A percentile compares a stretch with the other conserved stretches of the same genome.
These are phyloP conservation scores for Umbellularia californica DNA, from an alignment of 164 flowering plant species.

Conservation along the genomic window DNA sequence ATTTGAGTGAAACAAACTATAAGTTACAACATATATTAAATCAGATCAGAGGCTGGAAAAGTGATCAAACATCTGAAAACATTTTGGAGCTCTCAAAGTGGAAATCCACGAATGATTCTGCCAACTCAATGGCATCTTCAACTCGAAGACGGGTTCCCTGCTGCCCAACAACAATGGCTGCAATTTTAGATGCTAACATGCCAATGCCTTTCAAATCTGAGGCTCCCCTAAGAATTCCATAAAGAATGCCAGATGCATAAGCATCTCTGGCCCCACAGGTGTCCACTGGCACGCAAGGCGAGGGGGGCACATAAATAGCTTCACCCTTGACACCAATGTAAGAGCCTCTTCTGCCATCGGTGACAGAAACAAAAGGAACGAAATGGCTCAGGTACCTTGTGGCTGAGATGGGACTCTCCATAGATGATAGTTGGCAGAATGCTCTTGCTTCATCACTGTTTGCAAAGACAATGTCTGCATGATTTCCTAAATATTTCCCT, in stretches of 20 bases:
- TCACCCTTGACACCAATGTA: slow-evolving; percentile 91
- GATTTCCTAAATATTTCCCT: slow-evolving; percentile 87
- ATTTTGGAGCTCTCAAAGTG: slow-evolving; percentile 30
- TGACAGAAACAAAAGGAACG: slow-evolving; percentile 80
- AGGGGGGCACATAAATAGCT: slow-evolving; percentile 79
- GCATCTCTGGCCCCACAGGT: slow-evolving; percentile 99
- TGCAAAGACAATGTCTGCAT: slow-evolving; percentile 85
- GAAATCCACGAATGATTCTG: slow-evolving; percentile 46
- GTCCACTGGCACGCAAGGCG: slow-evolving; percentile 75
- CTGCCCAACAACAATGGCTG: slow-evolving; percentile 89
- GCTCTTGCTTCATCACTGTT: slow-evolving; percentile 90
- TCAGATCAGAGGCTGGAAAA: slow-evolving; percentile 19
- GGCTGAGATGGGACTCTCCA: slow-evolving; percentile 65
- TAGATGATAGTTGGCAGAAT: slow-evolving; percentile 35
- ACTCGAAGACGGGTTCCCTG: slow-evolving; percentile 90
- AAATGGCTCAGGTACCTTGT: slow-evolving; percentile 84
- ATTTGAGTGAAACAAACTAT: no score
- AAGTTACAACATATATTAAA: no score
- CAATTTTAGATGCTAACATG: slow-evolving; percentile 69
- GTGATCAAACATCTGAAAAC: slow-evolving; percentile 50
- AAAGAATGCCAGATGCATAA: slow-evolving; percentile 88
- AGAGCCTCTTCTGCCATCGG: slow-evolving; percentile 84
- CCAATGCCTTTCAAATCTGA: slow-evolving; percentile 83
- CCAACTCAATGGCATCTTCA: slow-evolving; percentile 62
- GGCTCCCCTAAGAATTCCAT: slow-evolving; percentile 62